Evolutionary conservation across 768 basidiomycete genomes (phyloP).

Genomic region (Lactarius vividus): DNA sequence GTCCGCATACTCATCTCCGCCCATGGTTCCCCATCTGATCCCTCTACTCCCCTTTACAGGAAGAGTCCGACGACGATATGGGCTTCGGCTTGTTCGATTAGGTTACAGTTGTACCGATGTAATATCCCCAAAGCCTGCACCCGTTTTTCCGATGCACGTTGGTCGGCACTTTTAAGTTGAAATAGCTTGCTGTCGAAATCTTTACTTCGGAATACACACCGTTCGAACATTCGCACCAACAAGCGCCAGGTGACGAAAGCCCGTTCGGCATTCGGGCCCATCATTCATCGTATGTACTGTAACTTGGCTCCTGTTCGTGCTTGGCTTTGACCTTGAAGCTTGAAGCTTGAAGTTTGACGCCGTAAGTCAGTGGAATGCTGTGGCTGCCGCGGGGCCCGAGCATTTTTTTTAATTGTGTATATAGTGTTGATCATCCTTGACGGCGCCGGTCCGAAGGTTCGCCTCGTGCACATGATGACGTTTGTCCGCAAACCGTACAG

Average conservation of each 20-base stretch:
- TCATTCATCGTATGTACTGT: neutral
- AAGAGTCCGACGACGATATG: slow-evolving; percentile 98
- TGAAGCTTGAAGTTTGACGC: neutral
- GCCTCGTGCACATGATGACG: slow-evolving; percentile 10
- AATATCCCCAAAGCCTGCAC: neutral
- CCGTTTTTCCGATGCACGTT: slow-evolving; percentile 2
- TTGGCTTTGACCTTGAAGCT: neutral
- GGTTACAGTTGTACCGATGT: slow-evolving; percentile 29
- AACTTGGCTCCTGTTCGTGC: neutral
- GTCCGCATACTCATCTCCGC: slow-evolving; percentile 37
- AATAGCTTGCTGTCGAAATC: neutral
- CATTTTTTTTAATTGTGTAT: neutral
- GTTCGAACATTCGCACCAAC: neutral
- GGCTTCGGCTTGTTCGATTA: slow-evolving; percentile 99
- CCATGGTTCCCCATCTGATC: slow-evolving; percentile 5
- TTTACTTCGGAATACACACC: neutral
- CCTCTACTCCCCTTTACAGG: slow-evolving; percentile 42
- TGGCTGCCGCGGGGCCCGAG: neutral
- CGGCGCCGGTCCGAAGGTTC: neutral
- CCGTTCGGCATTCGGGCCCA: slow-evolving; percentile 1
- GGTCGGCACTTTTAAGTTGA: neutral
- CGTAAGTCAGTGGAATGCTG: neutral
- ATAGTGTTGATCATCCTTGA: neutral
- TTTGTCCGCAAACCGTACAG: neutral
- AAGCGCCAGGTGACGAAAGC: neutral